These are phyloP conservation scores for Phragmites australis DNA, from an alignment of 176 grass and related monocot species.

Conservation along the genomic window DNA sequence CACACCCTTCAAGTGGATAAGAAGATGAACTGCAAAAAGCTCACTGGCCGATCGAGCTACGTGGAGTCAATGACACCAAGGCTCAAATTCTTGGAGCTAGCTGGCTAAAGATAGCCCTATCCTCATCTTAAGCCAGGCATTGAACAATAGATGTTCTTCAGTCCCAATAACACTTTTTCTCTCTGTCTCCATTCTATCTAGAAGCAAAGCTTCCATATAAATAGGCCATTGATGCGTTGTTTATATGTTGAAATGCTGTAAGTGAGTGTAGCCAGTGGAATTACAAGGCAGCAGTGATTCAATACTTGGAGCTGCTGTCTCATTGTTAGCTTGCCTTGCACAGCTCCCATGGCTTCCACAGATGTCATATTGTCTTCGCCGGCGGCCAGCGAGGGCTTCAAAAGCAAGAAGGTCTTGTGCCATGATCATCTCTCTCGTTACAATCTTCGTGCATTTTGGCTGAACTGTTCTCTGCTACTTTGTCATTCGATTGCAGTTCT, in stretches of 20 bases:
- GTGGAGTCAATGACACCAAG: constrained; percentile 33
- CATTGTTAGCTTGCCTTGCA: background rate
- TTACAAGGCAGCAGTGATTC: background rate
- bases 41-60: background rate
- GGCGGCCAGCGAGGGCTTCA: background rate
- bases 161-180: background rate
- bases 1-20: constrained; percentile 16
- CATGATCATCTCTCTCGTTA: too few relatives aligned
- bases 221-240: background rate
- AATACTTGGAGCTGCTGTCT: background rate
- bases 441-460: background rate
- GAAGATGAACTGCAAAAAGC: constrained; percentile 7
- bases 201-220: background rate
- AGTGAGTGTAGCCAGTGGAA: background rate
- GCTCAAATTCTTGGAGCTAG: background rate
- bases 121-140: constrained; percentile 25
- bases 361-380: constrained; percentile 32
- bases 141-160: background rate
- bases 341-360: constrained; percentile 18
- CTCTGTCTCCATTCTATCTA: background rate
- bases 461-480: background rate
- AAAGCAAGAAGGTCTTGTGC: constrained; percentile 25
- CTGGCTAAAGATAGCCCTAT: constrained; percentile 36
- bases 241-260: background rate
- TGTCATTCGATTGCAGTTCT: background rate